A percentile compares a stretch with the other conserved stretches of the same genome.
These are phyloP conservation scores for Rhizomucor pusillus DNA, from an alignment of 371 early-diverging fungal genomes.

Conservation along the genomic window DNA sequence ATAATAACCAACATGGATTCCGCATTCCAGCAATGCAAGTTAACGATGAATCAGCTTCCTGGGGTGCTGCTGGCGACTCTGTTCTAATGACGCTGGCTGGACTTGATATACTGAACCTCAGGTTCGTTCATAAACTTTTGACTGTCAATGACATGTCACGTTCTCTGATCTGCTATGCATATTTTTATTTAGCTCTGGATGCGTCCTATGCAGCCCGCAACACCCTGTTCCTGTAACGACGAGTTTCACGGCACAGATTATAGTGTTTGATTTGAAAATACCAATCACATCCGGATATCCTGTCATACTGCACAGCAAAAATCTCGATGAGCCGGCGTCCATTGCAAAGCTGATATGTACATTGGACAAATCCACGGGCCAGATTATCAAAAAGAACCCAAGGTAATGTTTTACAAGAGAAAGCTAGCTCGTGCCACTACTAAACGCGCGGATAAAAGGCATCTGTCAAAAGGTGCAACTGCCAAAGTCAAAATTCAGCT, in stretches of 20 bases:
- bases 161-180: too few relatives aligned
- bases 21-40: slow-evolving; percentile 65
- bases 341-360: slow-evolving; percentile 70
- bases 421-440: background rate
- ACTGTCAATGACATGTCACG: too few relatives aligned
- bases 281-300: slow-evolving; percentile 93
- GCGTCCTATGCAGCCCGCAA: slow-evolving; percentile 70
- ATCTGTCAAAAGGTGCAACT: slow-evolving; percentile 73
- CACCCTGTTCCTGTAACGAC: slow-evolving; percentile 72
- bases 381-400: slow-evolving; percentile 81
- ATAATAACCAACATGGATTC: too few relatives aligned
- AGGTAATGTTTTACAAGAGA: slow-evolving; percentile 31
- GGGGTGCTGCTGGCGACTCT: slow-evolving; percentile 95
- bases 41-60: slow-evolving; percentile 66
- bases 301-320: slow-evolving; percentile 78
- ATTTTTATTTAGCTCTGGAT: slow-evolving; percentile 76
- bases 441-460: slow-evolving; percentile 30
- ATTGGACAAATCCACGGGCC: slow-evolving; percentile 83
- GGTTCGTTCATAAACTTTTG: slow-evolving; percentile 49
- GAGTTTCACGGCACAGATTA: slow-evolving; percentile 80
- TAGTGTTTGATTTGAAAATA: slow-evolving; percentile 86
- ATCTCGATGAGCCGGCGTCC: slow-evolving; percentile 74
- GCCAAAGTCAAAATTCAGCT: slow-evolving; percentile 82
- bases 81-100: slow-evolving; percentile 75
- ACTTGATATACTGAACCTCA: slow-evolving; percentile 77